These are phyloP conservation scores for Picea engelmannii DNA, from an alignment of 83 land plant genomes.

Conservation along the genomic window DNA sequence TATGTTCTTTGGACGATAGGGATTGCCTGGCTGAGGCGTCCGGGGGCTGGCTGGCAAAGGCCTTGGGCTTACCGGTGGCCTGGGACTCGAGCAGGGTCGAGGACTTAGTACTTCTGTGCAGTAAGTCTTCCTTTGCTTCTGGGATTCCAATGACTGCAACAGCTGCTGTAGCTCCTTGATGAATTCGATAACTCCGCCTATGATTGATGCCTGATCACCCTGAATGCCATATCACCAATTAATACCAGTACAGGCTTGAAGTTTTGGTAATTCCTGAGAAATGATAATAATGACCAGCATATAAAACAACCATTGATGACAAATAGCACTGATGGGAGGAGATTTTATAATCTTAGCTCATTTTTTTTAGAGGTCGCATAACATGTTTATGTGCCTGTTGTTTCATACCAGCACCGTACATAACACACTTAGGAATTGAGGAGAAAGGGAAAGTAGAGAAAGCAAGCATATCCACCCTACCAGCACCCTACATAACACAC, in stretches of 20 bases:
- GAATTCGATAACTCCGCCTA: conserved; percentile 71
- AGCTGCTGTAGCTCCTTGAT: conserved; percentile 65
- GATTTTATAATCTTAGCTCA: background rate
- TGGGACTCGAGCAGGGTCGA: conserved; percentile 50
- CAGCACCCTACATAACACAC: too few species aligned
- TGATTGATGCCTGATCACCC: conserved; percentile 78
- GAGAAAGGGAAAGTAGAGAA: too few species aligned
- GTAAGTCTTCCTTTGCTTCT: conserved; percentile 57
- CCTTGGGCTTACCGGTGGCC: conserved; percentile 34
- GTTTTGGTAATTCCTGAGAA: background rate
- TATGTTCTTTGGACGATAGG: conserved; percentile 22
- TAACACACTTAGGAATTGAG: too few species aligned
- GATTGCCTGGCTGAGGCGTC: conserved; percentile 54
- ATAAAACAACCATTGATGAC: background rate
- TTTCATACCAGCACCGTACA: too few species aligned
- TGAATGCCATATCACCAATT: conserved; percentile 9
- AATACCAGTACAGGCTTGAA: background rate
- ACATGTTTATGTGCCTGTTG: background rate
- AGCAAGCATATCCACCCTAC: too few species aligned
- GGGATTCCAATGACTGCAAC: conserved; percentile 56
- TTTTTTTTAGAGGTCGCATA: background rate
- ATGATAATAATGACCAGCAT: background rate
- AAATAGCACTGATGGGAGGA: background rate
- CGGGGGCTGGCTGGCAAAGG: conserved; percentile 46
- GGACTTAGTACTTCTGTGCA: conserved; percentile 49